Base-by-base conservation (phyloP, 2,329 filamentous ascomycete species). In the Aspergillus sp. region DNA sequence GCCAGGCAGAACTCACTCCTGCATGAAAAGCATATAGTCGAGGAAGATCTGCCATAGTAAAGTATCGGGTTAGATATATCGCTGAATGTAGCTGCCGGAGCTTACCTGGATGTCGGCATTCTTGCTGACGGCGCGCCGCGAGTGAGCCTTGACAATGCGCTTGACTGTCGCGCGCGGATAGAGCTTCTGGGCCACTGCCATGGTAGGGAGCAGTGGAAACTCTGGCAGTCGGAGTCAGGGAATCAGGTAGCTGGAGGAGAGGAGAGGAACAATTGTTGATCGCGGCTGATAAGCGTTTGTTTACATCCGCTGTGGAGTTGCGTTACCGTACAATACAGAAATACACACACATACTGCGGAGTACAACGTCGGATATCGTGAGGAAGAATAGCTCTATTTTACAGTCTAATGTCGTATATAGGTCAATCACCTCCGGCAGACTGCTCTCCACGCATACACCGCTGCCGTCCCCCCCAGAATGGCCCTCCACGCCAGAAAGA, bases 61-160 rank as follows among this genome's bases (percentile, higher is more conserved):
- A n/a, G n/a, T n/a, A n/a, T n/a, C n/a, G n/a, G n/a, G n/a, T n/a
- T n/a, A n/a, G n/a, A n/a, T n/a, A n/a, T n/a, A n/a, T n/a, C n/a
- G n/a, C n/a, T n/a, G n/a, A n/a, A n/a, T n/a, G n/a, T n/a, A n/a
- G n/a, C n/a, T n/a, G 20, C 30, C 15, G 13, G 12, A 30, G 10
- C 25, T 39, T 62, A 93, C 85, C 63, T 89, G 68, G 36, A 93
- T 78, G 60, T 94, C 88, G 17, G 79, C 82, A 59, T 91, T 88
- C 60, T 86, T 91, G 66, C 80, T 85, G 42, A 93, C 61, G 43
- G 74, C 81, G 53, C 80, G 78, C 42, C 83, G 81, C 6, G 85
- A 82, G 58, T 93, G 86, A 12, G 85, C 86, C 63, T 93, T 94
- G 51, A 93, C 71, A 39, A 93, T 89, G 60, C 86, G 88, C 61